Base-by-base conservation (phyloP, 345 rosid genomes). In the Crucihimalaya himalaica region DNA sequence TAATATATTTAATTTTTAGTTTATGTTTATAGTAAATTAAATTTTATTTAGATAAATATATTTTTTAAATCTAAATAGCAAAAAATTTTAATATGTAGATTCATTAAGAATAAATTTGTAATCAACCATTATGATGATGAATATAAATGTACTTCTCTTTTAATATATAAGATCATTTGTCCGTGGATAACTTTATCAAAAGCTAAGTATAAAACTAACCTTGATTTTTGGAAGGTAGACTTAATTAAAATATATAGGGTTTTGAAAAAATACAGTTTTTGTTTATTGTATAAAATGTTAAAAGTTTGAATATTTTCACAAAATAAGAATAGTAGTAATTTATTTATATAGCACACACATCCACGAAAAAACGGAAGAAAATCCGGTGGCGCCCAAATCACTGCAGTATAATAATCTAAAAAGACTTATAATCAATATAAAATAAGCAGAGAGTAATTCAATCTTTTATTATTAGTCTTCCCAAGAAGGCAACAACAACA, bases 301-400 rank as follows among this genome's bases (percentile, higher is more conserved):
- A 47, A 66, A 20, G 10, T 37, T 58, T 21, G 29, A 68, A 59
- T 10, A 4, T 59, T 39, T 74, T 48, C 39, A 14, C 2, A 52
- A 23, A 51, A 8, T 23, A 45, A 15, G 46, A 72, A 63, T 37
- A 35, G 14, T 35, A 35, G 14, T 40, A 7, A 42, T 0, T 34
- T 15, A 37, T 27, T 12, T 20, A 14, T 15, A 50, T 63, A 65
- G 55, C 76, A 77, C 76, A 77, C 67, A 65, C 54, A 64, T 57
- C 80, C 72, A 52, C 31, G 71, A 67, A 61, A 66, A 51, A 66
- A 79, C 32, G 31, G 70, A 65, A 76, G 70, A 67, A 68, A 50
- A 9, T 65, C 58, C 71, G 39, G 68, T 77, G 83, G 83, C 86
- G 85, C 84, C 73, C 77, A 64, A 78, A 66, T 70, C 74, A 64